Percentiles rank a stretch among this genome's conserved stretches.
phyloP scores from a whole-genome alignment of 1,284 basidiomycete species.

The Paramarasmius palmivorus region DNA sequence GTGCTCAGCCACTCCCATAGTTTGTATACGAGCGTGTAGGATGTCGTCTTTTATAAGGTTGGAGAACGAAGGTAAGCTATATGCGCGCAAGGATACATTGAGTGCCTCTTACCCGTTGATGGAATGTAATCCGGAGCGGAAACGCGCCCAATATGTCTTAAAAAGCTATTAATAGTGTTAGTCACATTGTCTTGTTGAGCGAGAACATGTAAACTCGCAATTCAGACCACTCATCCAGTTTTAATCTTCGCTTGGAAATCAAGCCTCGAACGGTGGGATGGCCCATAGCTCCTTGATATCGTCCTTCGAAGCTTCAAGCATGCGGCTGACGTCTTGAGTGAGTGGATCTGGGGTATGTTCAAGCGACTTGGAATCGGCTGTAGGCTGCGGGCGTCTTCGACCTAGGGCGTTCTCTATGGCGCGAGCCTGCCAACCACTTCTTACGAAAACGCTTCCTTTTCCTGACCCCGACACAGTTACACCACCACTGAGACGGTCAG shows the following conservation, averaged over 20 bases:
- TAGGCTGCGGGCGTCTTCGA: constrained; percentile 31
- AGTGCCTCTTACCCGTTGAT: constrained; percentile 58
- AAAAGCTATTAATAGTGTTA: constrained; percentile 51
- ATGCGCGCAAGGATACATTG: constrained; percentile 23
- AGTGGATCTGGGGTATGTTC: constrained; percentile 49
- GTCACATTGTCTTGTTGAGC: constrained; percentile 13
- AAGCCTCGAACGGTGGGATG: constrained; percentile 67
- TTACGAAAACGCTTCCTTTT: constrained; percentile 73
- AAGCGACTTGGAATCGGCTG: constrained; percentile 28
- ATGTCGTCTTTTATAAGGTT: constrained; percentile 64
- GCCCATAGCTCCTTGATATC: constrained; percentile 72
- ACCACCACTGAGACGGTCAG: constrained; percentile 71
- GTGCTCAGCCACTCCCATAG: constrained; percentile 82
- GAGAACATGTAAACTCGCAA: constrained; percentile 54
- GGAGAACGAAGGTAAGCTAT: constrained; percentile 25
- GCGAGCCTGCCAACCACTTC: constrained; percentile 74
- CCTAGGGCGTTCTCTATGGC: constrained; percentile 53
- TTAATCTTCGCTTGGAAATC: constrained; percentile 66
- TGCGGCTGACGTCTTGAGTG: constrained; percentile 57
- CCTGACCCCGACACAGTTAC: constrained; percentile 69
- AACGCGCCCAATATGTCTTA: constrained; percentile 69
- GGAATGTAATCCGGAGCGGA: constrained; percentile 68
- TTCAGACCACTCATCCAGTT: constrained; percentile 81
- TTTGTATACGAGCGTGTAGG: constrained; percentile 79
- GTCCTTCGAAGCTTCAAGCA: constrained; percentile 56